Evolutionary conservation across 768 basidiomycete genomes (phyloP), one percentile per base, ranked within the genome.

Genomic region (Russula dissimulans): DNA sequence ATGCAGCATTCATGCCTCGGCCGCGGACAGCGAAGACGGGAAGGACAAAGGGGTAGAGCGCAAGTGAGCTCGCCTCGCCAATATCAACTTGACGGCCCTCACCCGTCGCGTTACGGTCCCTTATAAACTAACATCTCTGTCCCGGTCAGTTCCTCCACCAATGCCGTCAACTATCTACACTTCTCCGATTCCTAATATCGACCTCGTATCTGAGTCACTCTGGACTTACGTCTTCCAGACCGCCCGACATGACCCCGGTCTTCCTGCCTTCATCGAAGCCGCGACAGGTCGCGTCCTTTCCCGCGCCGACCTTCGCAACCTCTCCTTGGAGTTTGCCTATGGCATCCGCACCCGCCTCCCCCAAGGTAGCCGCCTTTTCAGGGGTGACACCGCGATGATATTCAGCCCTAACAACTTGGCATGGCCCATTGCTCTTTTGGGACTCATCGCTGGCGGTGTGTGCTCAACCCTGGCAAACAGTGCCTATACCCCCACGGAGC

Each of bases 381-480:
- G 79, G 15, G 83, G 85, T 0, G 81, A 85, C 53, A 81, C 81
- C 0, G 75, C 82, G 17, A 75, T 88, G 60, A 74, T 92, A 5
- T 90, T 79, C 68, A 84, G 85, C 1, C 84, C 80, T 9, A 92
- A 93, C 71, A 82, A 77, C 18, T 66, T 91, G 48, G 73, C 75
- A 45, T 85, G 76, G 73, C 79, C 83, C 1, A 68, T 82, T 59
- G 69, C 78, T 50, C 59, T 83, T 6, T 71, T 74, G 17, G 73
- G 70, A 51, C 70, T 72, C 69, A 75, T 85, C 45, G 85, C 90
- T 0, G 86, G 85, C 0, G 88, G 87, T 4, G 67, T 89, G 15
- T 73, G 81, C 46, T 79, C 81, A 54, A 88, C 90, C 0, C 81
- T 89, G 14, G 86, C 87, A 15, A 94, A 91, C 69, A 83, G 79